phyloP scores from a whole-genome alignment of 2,329 filamentous ascomycete species.

The Fusarium euwallaceae region DNA sequence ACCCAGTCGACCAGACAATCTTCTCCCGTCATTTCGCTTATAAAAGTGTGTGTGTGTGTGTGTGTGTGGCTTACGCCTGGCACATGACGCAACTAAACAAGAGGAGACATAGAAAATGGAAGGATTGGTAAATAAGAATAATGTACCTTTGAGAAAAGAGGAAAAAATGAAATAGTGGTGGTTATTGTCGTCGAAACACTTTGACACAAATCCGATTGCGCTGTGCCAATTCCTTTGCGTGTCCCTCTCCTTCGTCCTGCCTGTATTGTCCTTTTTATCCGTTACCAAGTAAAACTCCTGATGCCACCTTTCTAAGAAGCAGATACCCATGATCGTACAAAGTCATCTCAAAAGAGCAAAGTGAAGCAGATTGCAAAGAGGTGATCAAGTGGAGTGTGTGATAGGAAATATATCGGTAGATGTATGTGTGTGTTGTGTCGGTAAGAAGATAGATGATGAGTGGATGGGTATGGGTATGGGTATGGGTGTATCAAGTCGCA shows the following conservation, averaged over 20 bases:
- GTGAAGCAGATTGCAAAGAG: constrained; percentile 18
- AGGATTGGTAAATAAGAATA: constrained; percentile 3
- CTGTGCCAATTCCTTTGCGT: constrained; percentile 25
- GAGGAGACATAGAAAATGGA: neutral
- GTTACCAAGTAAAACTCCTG: constrained; percentile 43
- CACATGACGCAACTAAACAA: neutral
- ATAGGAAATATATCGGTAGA: constrained; percentile 8
- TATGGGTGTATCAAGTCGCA: constrained; percentile 13
- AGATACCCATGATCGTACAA: constrained; percentile 48
- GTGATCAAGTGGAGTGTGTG: constrained; percentile 29
- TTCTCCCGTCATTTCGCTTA: neutral
- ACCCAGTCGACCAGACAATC: neutral
- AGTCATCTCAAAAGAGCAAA: constrained; percentile 35
- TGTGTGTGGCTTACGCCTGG: neutral
- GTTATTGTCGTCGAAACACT: constrained; percentile 35
- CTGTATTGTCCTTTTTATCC: constrained; percentile 45
- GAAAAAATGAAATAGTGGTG: constrained; percentile 21
- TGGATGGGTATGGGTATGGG: neutral
- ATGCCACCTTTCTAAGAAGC: constrained; percentile 40
- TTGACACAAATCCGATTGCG: constrained; percentile 25
- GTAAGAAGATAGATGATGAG: neutral
- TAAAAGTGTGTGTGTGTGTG: neutral
- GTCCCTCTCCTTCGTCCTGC: constrained; percentile 37
- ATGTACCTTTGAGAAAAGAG: constrained; percentile 30
- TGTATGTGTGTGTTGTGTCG: neutral